Evolutionary conservation across 2,329 filamentous ascomycete species (phyloP).

Genomic region (Shiraia bambusicola): DNA sequence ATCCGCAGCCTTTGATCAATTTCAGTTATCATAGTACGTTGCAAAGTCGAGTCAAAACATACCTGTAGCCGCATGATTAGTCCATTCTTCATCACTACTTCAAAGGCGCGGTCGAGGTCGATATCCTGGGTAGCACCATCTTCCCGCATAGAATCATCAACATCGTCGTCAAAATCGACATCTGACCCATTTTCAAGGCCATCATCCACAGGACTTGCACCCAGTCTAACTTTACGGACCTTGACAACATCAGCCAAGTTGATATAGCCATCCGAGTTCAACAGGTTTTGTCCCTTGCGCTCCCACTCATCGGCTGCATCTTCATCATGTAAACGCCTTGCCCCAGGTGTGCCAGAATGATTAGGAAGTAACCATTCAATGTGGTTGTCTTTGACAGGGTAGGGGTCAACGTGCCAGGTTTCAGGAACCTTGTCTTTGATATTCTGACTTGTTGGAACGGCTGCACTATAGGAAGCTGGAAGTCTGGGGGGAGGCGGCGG

Average conservation of each 20-base stretch:
- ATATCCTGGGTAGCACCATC: constrained; percentile 57
- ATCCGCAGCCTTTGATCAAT: constrained; percentile 50
- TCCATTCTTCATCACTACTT: constrained; percentile 62
- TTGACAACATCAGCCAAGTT: constrained; percentile 59
- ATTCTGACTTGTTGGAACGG: constrained; percentile 56
- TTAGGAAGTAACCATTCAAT: constrained; percentile 59
- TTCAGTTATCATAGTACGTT: constrained; percentile 10
- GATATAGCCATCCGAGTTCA: constrained; percentile 64
- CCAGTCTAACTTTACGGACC: constrained; percentile 57
- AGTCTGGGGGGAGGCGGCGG: constrained; percentile 61
- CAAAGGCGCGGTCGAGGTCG: constrained; percentile 61
- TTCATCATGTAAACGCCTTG: constrained; percentile 55
- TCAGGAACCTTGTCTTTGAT: constrained; percentile 60
- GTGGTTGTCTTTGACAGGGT: constrained; percentile 54
- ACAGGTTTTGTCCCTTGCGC: constrained; percentile 60
- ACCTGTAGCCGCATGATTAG: constrained; percentile 63
- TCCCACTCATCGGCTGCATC: constrained; percentile 61
- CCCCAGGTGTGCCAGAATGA: constrained; percentile 45
- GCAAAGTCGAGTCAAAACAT: constrained; percentile 1
- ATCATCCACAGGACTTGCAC: constrained; percentile 56
- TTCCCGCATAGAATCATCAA: constrained; percentile 50
- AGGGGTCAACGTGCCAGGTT: constrained; percentile 64
- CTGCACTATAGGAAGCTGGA: constrained; percentile 45
- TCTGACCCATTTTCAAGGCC: constrained; percentile 55
- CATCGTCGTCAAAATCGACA: constrained; percentile 57